Percentiles rank a stretch among this genome's conserved stretches.
Evolutionary conservation across 2,329 filamentous ascomycete species (phyloP).

Genomic region (Pseudogymnoascus sp.): DNA sequence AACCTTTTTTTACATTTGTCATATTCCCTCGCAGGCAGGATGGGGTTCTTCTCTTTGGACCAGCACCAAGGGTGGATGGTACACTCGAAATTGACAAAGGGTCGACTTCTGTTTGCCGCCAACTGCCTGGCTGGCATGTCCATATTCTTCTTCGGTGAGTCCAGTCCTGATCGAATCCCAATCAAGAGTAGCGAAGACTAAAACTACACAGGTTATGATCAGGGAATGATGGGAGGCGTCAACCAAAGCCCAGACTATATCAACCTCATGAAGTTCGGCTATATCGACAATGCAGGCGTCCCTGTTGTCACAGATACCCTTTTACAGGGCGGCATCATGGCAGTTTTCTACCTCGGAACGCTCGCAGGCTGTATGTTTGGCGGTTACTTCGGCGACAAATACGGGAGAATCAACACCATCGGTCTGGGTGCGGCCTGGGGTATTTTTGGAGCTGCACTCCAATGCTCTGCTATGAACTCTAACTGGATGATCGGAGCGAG

Average conservation of each 20-base stretch:
- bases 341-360: slow-evolving; percentile 49
- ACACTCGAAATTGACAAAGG: slow-evolving; percentile 30
- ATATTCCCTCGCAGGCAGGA: not conserved
- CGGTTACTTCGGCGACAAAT: slow-evolving; percentile 54
- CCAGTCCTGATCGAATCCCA: not conserved
- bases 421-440: slow-evolving; percentile 43
- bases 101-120: slow-evolving; percentile 47
- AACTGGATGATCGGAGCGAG: slow-evolving; percentile 56
- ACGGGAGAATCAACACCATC: slow-evolving; percentile 56
- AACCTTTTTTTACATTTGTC: not conserved
- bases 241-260: slow-evolving; percentile 59
- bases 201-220: slow-evolving; percentile 37
- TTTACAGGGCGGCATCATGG: slow-evolving; percentile 56
- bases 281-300: slow-evolving; percentile 41
- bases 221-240: slow-evolving; percentile 54
- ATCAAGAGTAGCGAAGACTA: not conserved
- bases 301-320: slow-evolving; percentile 51
- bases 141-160: slow-evolving; percentile 55
- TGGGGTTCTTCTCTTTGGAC: not conserved
- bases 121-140: slow-evolving; percentile 57
- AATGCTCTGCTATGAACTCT: slow-evolving; percentile 37
- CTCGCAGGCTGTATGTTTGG: slow-evolving; percentile 54
- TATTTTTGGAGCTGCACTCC: slow-evolving; percentile 38
- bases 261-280: slow-evolving; percentile 55
- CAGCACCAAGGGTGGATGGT: not conserved